Base-by-base conservation (phyloP, 768 basidiomycete species). In the Lentinula edodes region DNA sequence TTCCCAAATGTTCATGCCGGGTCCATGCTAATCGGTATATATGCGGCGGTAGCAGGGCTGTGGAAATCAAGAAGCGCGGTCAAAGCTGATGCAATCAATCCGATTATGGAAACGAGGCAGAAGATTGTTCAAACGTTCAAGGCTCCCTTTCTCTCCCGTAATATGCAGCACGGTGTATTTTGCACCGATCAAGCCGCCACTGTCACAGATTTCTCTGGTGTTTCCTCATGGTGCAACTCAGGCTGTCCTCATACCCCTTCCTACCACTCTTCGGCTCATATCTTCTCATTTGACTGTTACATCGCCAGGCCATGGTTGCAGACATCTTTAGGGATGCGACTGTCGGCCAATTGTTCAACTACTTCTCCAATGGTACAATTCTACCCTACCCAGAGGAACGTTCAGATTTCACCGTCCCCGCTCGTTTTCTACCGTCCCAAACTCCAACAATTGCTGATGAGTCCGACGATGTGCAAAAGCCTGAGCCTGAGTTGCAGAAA, bases 331-430 rank as follows among this genome's bases (percentile, higher is more conserved):
- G 66, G 52, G 72, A 73, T 61, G 69, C 72, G 1, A 63, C 69
- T 28, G 61, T 71, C 57, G 72, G 72, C n/a, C 69, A 73, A 59
- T 52, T 67, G 41, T 61, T 74, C 58, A 70, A 73, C 55, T 66
- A 65, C 13, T 35, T 64, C 6, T 72, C 73, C 20, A 65, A 62
- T 1, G 66, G 66, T 62, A 39, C 63, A 57, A 23, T 62, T 58
- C 15, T 71, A 61, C 64, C 70, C 5, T 65, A 67, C 39, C 60
- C 61, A 9, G 68, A 68, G 34, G 64, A 68, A 46, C 62, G 60
- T 36, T 56, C 61, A 0, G 64, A 55, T n/a, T 68, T 65, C 32
- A 36, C 62, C 10, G 45, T 65, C 52, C 62, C 63, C 43, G 56
- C 54, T 55, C 52, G 38, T 63, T 63, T 28, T 42, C 43, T 58